These are phyloP conservation scores for Didymella pinodella DNA, from an alignment of 2,329 filamentous ascomycete species.

Conservation along the genomic window DNA sequence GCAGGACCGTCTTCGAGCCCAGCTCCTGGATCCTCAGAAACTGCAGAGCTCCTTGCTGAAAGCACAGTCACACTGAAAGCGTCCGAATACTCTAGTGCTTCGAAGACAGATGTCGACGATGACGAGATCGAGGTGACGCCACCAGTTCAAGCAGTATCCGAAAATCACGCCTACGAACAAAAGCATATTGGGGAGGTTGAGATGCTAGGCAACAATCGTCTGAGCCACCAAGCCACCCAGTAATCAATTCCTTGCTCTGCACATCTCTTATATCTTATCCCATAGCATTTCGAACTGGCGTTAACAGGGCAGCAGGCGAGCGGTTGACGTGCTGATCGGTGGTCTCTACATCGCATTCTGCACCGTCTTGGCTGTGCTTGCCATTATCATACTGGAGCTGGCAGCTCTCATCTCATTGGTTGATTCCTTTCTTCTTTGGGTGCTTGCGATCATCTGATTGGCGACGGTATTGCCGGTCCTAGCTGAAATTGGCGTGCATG, in stretches of 20 bases:
- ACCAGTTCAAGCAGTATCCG: conserved; percentile 31
- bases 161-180: conserved; percentile 36
- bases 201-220: conserved; percentile 31
- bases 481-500: not conserved
- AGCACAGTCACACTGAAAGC: conserved; percentile 43
- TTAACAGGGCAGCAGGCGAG: conserved; percentile 23
- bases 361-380: conserved; percentile 8
- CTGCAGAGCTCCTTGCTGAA: conserved; percentile 23
- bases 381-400: conserved; percentile 11
- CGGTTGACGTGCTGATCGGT: conserved; percentile 15
- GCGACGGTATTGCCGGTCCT: not conserved
- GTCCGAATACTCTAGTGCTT: conserved; percentile 14
- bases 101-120: conserved; percentile 27
- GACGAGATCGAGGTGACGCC: conserved; percentile 42
- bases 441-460: not conserved
- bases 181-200: conserved; percentile 48
- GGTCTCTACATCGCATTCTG: conserved; percentile 14
- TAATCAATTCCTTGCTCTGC: conserved; percentile 21
- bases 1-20: conserved; percentile 6
- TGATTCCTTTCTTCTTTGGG: conserved; percentile 6
- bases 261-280: not conserved
- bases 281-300: conserved; percentile 22
- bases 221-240: conserved; percentile 44
- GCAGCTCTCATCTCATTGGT: conserved; percentile 12
- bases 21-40: conserved; percentile 1